Evolutionary conservation across 192 early-diverging fungal species (phyloP).

Genomic region (Chytriomyces sp.): DNA sequence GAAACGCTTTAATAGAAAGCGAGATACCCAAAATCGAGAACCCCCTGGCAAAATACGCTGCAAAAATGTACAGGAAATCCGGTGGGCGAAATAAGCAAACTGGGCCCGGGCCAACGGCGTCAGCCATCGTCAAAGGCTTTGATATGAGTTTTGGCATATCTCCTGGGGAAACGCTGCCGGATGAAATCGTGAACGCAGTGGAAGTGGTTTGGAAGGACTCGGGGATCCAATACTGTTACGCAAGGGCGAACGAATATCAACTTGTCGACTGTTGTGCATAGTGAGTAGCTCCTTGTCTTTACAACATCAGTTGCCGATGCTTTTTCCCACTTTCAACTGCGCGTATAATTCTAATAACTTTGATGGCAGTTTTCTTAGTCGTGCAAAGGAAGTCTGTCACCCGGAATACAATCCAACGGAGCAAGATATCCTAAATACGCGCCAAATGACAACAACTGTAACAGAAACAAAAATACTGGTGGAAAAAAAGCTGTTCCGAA

Average conservation of each 20-base stretch:
- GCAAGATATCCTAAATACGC: constrained; percentile 72
- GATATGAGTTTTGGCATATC: constrained; percentile 49
- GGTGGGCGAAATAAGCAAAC: constrained; percentile 19
- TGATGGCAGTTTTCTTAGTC: constrained; percentile 82
- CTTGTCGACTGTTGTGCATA: constrained; percentile 54
- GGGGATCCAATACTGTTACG: constrained; percentile 48
- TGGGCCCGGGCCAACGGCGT: constrained; percentile 30
- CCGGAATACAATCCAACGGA: constrained; percentile 66
- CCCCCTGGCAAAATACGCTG: constrained; percentile 22
- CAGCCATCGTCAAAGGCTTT: constrained; percentile 41
- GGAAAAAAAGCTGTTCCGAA: constrained; percentile 53
- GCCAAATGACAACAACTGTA: constrained; percentile 72
- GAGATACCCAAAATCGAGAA: constrained; percentile 86
- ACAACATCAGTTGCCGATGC: not conserved
- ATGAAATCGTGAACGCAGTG: constrained; percentile 29
- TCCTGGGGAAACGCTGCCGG: constrained; percentile 48
- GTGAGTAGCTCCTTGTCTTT: constrained; percentile 32
- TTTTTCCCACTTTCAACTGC: constrained; percentile 24
- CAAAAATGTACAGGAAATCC: constrained; percentile 12
- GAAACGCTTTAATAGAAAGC: constrained; percentile 36
- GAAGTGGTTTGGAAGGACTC: constrained; percentile 48
- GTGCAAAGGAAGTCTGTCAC: constrained; percentile 69
- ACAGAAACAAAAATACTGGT: constrained; percentile 70
- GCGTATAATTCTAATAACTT: constrained; percentile 12
- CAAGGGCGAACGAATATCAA: constrained; percentile 49